Percentiles rank a stretch among this genome's conserved stretches.
phyloP scores from a whole-genome alignment of 768 basidiomycete genomes.

The Leccinum imitatum region DNA sequence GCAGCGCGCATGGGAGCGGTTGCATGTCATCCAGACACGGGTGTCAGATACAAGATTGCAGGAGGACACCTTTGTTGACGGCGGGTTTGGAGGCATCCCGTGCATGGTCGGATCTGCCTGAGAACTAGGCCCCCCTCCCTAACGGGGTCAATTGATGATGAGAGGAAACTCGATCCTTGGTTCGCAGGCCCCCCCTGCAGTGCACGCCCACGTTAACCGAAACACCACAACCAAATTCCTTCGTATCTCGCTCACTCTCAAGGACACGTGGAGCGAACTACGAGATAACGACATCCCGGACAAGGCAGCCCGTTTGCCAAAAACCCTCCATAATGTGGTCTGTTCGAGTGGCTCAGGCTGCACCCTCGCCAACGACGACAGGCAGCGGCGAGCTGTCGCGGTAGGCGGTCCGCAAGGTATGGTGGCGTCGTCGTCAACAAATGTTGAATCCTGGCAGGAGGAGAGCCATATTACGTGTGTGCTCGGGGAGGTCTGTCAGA shows the following conservation, averaged over 20 bases:
- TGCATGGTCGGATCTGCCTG: slow-evolving; percentile 31
- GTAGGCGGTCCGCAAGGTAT: background rate
- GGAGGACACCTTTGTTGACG: slow-evolving; percentile 17
- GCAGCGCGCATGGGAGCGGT: slow-evolving; percentile 12
- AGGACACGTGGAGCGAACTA: slow-evolving; percentile 11
- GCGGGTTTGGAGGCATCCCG: slow-evolving; percentile 9
- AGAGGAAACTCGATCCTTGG: slow-evolving; percentile 7
- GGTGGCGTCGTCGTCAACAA: slow-evolving; percentile 5
- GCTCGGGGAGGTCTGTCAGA: slow-evolving; percentile 2
- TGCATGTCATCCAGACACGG: slow-evolving; percentile 20
- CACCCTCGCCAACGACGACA: background rate
- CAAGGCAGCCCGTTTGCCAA: slow-evolving; percentile 8
- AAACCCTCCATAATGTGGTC: background rate
- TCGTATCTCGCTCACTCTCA: slow-evolving; percentile 10
- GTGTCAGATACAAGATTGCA: slow-evolving; percentile 9
- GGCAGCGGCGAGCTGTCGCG: background rate
- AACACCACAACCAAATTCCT: slow-evolving; percentile 9
- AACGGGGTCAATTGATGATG: slow-evolving; percentile 22
- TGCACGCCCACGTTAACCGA: slow-evolving; percentile 20
- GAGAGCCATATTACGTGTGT: slow-evolving; percentile 27
- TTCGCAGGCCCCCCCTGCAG: slow-evolving; percentile 17
- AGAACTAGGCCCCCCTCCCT: slow-evolving; percentile 17
- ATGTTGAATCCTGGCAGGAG: slow-evolving; percentile 1
- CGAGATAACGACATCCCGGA: slow-evolving; percentile 17
- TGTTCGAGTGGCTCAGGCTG: background rate